Percentiles rank a stretch among this genome's conserved stretches.
Evolutionary conservation across 2,329 filamentous ascomycete genomes (phyloP).

Genomic region (Colletotrichum scovillei): DNA sequence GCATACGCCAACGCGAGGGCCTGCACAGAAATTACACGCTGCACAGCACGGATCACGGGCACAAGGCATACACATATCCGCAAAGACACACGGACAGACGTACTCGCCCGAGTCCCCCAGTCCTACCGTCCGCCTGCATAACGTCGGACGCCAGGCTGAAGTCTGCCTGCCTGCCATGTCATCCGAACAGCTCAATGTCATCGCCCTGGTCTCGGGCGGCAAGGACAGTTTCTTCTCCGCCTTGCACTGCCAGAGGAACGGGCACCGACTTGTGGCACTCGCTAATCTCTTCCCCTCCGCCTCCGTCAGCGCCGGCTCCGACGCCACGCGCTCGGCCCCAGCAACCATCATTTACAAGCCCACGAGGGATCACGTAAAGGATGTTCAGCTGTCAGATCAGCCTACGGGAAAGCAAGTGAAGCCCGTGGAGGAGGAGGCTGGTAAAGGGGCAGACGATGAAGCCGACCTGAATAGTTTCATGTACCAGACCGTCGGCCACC

Average conservation of each 20-base stretch:
- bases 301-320: conserved; percentile 20
- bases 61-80: neutral
- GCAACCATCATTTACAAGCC: conserved; percentile 24
- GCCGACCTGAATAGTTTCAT: conserved; percentile 93
- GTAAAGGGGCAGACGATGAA: conserved; percentile 39
- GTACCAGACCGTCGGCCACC: conserved; percentile 98
- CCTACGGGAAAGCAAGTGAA: neutral
- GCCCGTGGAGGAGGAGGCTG: neutral
- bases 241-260: conserved; percentile 88
- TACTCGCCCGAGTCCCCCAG: neutral
- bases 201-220: conserved; percentile 93
- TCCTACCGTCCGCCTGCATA: conserved; percentile 3
- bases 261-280: conserved; percentile 86
- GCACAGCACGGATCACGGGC: conserved; percentile 1
- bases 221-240: conserved; percentile 97
- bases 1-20: neutral
- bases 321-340: conserved; percentile 24
- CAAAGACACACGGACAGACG: neutral
- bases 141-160: neutral
- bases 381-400: neutral
- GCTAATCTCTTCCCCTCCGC: conserved; percentile 82
- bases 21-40: neutral
- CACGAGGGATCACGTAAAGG: neutral
- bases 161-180: conserved; percentile 48
- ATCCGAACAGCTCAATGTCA: conserved; percentile 73